Percentiles rank a stretch among this genome's conserved stretches.
These are phyloP conservation scores for Mantamonas sphyraenae DNA, from an alignment of 78 protist species.

Conservation along the genomic window DNA sequence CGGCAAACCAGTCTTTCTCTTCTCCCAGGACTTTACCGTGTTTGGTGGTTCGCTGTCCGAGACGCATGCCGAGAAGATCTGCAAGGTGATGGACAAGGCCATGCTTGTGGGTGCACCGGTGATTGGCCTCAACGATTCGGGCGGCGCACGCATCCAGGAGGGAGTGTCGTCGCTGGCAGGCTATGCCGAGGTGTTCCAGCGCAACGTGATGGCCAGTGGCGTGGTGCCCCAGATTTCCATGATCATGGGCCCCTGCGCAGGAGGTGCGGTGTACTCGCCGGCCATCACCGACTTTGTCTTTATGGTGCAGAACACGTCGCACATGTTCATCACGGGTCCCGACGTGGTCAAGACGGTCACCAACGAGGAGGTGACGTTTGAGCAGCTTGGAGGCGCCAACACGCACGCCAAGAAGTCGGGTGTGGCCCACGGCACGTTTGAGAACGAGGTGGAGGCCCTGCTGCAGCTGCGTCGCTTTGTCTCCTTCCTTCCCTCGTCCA, in stretches of 20 bases:
- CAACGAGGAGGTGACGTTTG: conserved; percentile 69
- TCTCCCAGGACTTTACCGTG: conserved; percentile 95
- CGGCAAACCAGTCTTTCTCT: conserved; percentile 88
- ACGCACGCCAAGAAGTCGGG: conserved; percentile 79
- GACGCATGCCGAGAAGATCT: conserved; percentile 93
- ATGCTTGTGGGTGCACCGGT: conserved; percentile 91
- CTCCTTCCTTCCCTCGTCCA: conserved; percentile 69
- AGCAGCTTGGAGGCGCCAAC: conserved; percentile 92
- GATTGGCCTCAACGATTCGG: conserved; percentile 95
- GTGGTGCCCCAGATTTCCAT: conserved; percentile 91
- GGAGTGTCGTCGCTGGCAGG: conserved; percentile 96
- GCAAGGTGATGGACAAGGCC: conserved; percentile 97
- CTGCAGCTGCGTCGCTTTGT: conserved; percentile 50
- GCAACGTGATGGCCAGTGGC: conserved; percentile 84
- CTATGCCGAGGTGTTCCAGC: conserved; percentile 81
- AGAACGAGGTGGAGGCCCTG: conserved; percentile 84
- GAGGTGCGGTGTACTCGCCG: conserved; percentile 96
- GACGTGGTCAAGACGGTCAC: conserved; percentile 93
- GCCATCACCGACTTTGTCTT: conserved; percentile 93
- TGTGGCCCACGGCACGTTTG: conserved; percentile 81
- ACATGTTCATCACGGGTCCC: conserved; percentile 96
- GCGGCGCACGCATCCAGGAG: conserved; percentile 97
- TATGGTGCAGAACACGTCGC: conserved; percentile 86
- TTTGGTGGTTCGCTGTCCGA: conserved; percentile 92
- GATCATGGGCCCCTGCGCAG: conserved; percentile 98